phyloP scores from a whole-genome alignment of 108 stramenopile species.

The Skeletonema tropicum region DNA sequence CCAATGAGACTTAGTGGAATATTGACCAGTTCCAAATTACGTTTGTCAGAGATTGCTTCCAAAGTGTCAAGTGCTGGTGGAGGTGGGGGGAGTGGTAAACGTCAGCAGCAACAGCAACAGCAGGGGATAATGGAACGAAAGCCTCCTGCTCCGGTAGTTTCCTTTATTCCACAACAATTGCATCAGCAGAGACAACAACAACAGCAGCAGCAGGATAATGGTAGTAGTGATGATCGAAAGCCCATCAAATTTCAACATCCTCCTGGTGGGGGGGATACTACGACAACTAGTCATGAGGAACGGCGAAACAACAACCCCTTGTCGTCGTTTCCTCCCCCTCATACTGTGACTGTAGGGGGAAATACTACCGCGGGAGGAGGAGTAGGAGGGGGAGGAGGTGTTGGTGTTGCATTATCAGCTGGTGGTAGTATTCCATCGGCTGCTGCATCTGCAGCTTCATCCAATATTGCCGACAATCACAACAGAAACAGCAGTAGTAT shows the following conservation, averaged over 20 bases:
- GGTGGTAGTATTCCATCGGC: no score
- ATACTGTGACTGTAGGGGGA: not conserved
- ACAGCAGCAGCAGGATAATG: no score
- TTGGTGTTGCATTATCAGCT: no score
- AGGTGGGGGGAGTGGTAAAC: not conserved
- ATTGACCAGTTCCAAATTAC: slow-evolving; percentile 7
- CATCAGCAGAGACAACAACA: no score
- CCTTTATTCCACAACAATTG: not conserved
- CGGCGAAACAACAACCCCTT: not conserved
- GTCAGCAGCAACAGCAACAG: not conserved
- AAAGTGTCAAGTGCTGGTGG: not conserved
- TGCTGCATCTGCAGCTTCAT: not conserved
- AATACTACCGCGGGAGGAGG: no score
- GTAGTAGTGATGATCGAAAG: not conserved
- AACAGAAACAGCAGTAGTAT: not conserved
- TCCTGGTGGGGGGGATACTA: not conserved
- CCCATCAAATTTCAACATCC: not conserved
- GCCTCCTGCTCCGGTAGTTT: not conserved
- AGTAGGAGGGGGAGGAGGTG: no score
- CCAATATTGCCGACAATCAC: not conserved
- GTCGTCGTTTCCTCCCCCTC: not conserved
- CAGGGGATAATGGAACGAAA: not conserved
- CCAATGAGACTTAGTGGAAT: slow-evolving; percentile 3
- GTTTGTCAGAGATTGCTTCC: slow-evolving; percentile 25
- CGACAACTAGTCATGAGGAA: no score